phyloP scores from a whole-genome alignment of 2,329 filamentous ascomycete genomes.

The Lecanicillium sp. region DNA sequence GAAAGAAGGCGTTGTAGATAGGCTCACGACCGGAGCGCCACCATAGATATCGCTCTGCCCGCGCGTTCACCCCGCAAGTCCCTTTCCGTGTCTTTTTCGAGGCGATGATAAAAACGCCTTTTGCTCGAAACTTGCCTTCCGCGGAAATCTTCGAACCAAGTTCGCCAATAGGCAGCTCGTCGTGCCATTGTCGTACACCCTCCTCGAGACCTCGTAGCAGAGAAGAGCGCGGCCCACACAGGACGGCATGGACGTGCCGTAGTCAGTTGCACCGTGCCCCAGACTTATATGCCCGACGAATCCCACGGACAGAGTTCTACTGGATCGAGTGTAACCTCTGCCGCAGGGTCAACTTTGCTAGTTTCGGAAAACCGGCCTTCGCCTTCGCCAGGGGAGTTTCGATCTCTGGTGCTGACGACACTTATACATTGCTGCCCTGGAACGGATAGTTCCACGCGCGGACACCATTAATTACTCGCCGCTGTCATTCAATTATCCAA shows the following conservation, averaged over 20 bases:
- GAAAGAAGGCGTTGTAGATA: not conserved
- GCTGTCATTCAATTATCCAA: no score
- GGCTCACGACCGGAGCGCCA: constrained; percentile 1
- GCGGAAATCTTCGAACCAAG: constrained; percentile 6
- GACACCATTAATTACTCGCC: no score
- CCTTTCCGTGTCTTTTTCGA: not conserved
- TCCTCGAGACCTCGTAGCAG: no score
- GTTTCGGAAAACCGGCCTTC: not conserved
- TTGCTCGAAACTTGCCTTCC: not conserved
- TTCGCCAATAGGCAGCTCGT: no score
- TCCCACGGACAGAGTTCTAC: not conserved
- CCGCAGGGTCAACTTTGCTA: not conserved
- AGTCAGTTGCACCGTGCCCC: constrained; percentile 6
- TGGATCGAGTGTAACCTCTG: not conserved
- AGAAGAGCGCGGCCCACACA: constrained; percentile 8
- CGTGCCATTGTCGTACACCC: no score
- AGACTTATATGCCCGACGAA: not conserved
- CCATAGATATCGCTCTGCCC: constrained; percentile 3
- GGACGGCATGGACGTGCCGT: constrained; percentile 8
- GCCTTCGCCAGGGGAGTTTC: not conserved
- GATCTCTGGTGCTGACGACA: not conserved
- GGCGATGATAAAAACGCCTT: not conserved
- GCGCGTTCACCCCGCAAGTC: not conserved
- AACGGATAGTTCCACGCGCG: no score
- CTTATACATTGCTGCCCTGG: no score